Conservation (phyloP, 176 grass and related monocot genomes). For the Eragrostis curvula region DNA sequence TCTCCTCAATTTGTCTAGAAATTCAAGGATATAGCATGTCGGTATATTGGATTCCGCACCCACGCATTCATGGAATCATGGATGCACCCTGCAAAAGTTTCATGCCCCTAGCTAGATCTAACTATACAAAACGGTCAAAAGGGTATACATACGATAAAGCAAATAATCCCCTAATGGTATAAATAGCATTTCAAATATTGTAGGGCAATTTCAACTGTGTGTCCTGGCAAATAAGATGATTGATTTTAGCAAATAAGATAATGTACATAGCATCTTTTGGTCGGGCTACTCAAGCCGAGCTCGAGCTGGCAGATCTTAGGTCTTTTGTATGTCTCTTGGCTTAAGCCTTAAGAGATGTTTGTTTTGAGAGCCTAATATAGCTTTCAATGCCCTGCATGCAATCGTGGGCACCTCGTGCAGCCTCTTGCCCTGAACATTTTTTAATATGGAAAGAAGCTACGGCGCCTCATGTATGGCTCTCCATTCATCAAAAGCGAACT, state of each 20-base stretch:
- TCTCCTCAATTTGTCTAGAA: no score
- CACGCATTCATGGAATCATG: no score
- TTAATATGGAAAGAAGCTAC: constrained; percentile 15
- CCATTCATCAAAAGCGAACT: not conserved
- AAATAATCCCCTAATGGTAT: no score
- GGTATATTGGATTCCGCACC: no score
- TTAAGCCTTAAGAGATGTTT: constrained; percentile 53
- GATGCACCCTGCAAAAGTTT: no score
- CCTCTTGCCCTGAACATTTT: not conserved
- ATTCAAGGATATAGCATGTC: no score
- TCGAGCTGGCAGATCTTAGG: constrained; percentile 16
- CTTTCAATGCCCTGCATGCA: not conserved
- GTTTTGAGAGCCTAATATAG: not conserved
- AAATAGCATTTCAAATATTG: no score
- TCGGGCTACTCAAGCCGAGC: not conserved
- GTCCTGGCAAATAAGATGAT: no score
- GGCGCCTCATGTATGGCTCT: not conserved
- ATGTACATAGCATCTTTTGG: not conserved
- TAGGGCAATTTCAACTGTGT: no score
- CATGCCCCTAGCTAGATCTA: no score
- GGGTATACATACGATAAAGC: no score
- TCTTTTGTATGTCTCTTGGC: constrained; percentile 13
- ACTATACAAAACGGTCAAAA: no score
- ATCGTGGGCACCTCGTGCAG: constrained; percentile 47
- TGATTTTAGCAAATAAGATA: not conserved